Evolutionary conservation across 148 eudicot species (phyloP).

Genomic region (Camellia japonica): DNA sequence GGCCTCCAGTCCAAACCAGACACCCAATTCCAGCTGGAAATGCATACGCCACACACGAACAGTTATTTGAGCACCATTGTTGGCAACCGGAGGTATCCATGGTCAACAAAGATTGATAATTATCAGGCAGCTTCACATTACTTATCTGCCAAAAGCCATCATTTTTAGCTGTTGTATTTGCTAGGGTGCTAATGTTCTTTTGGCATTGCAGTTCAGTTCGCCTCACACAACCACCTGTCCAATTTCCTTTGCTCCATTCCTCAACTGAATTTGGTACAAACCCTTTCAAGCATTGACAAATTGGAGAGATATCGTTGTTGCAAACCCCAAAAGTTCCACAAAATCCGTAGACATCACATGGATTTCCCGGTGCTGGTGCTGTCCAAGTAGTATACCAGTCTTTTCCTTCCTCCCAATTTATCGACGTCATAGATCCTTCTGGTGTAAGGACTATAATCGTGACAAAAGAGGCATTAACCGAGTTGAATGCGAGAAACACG

Average conservation of each 20-base stretch:
- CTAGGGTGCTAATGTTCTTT: not conserved
- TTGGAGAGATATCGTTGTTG: not conserved
- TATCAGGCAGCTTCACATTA: not conserved
- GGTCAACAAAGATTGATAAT: not conserved
- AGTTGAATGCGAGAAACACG: not conserved
- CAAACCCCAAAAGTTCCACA: constrained; percentile 14
- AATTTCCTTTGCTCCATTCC: too few relatives aligned
- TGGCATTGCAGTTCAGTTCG: not conserved
- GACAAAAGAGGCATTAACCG: not conserved
- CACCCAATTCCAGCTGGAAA: not conserved
- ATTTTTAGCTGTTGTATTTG: not conserved
- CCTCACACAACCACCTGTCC: too few relatives aligned
- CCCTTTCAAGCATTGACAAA: too few relatives aligned
- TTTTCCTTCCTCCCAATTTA: too few relatives aligned
- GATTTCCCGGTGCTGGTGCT: too few relatives aligned
- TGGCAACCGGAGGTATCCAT: not conserved
- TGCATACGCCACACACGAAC: not conserved
- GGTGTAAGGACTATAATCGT: not conserved
- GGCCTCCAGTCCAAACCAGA: too few relatives aligned
- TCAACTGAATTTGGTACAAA: too few relatives aligned
- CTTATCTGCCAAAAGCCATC: not conserved
- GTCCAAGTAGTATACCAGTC: too few relatives aligned
- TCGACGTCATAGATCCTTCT: not conserved
- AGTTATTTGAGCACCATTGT: not conserved
- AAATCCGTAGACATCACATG: constrained; percentile 1